Conservation (phyloP, 768 basidiomycete genomes). For the Trametopsis cervina region DNA sequence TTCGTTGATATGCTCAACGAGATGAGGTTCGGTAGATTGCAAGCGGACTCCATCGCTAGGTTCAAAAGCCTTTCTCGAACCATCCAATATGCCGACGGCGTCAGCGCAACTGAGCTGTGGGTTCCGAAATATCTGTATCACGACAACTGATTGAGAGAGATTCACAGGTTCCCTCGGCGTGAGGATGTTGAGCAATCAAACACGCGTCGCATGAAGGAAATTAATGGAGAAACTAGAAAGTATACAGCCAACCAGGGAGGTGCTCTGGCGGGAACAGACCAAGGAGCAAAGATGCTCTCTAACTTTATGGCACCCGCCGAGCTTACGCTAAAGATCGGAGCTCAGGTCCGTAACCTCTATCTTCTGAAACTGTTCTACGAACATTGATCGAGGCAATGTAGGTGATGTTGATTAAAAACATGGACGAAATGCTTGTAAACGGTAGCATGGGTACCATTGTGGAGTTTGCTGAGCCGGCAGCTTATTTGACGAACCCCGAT, state of each 20-base stretch:
- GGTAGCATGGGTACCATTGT: conserved; percentile 87
- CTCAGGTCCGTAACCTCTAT: conserved; percentile 31
- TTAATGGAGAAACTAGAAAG: conserved; percentile 44
- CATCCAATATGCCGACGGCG: conserved; percentile 72
- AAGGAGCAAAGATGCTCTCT: conserved; percentile 70
- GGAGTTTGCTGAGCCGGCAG: conserved; percentile 54
- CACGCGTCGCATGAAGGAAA: conserved; percentile 49
- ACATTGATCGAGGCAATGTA: conserved; percentile 23
- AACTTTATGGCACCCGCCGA: conserved; percentile 85
- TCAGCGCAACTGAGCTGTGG: conserved; percentile 88
- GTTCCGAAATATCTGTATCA: conserved; percentile 18
- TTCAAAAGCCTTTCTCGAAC: conserved; percentile 67
- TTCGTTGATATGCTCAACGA: conserved; percentile 98
- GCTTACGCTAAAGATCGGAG: conserved; percentile 68
- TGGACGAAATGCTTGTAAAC: conserved; percentile 87
- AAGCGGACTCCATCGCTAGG: conserved; percentile 52
- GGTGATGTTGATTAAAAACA: conserved; percentile 94
- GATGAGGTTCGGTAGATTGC: conserved; percentile 86
- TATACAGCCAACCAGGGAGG: conserved; percentile 66
- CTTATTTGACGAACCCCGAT: conserved; percentile 17
- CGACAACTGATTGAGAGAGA: neutral
- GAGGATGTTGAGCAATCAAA: conserved; percentile 92
- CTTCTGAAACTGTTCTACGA: neutral
- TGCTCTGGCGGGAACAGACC: conserved; percentile 38
- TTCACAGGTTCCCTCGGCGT: conserved; percentile 75